Evolutionary conservation across 129 eudicot genomes (phyloP).

Genomic region (Apium graveolens): DNA sequence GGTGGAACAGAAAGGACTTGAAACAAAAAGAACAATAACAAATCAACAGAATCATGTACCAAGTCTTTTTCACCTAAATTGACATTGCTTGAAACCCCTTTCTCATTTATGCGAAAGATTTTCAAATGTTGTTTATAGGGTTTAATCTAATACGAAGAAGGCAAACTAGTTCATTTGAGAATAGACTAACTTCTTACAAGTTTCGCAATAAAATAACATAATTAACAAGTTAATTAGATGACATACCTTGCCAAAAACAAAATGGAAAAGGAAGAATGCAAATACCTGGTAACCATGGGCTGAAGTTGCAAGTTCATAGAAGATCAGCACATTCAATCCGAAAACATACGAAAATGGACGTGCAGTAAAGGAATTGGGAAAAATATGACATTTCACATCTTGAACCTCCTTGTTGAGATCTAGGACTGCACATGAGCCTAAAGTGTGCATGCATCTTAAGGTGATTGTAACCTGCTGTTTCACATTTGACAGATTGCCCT

Average conservation of each 20-base stretch:
- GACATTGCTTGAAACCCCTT: too few relatives aligned
- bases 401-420: constrained; percentile 46
- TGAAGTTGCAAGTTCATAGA: neutral
- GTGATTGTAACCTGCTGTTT: constrained; percentile 37
- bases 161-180: neutral
- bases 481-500: constrained; percentile 56
- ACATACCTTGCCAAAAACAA: neutral
- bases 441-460: constrained; percentile 53
- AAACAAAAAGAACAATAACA: neutral
- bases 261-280: neutral
- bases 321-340: neutral
- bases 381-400: constrained; percentile 56
- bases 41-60: neutral
- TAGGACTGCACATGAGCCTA: constrained; percentile 62
- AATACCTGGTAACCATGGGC: neutral
- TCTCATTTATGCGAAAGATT: neutral
- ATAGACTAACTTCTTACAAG: neutral
- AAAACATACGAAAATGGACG: neutral
- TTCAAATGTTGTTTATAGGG: neutral
- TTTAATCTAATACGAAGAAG: neutral
- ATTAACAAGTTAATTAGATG: neutral
- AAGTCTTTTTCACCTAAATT: too few relatives aligned
- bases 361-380: constrained; percentile 14
- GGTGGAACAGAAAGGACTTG: neutral
- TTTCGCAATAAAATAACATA: too few relatives aligned